These are phyloP conservation scores for Coemansia biformis DNA, from an alignment of 192 early-diverging fungal species.

Conservation along the genomic window DNA sequence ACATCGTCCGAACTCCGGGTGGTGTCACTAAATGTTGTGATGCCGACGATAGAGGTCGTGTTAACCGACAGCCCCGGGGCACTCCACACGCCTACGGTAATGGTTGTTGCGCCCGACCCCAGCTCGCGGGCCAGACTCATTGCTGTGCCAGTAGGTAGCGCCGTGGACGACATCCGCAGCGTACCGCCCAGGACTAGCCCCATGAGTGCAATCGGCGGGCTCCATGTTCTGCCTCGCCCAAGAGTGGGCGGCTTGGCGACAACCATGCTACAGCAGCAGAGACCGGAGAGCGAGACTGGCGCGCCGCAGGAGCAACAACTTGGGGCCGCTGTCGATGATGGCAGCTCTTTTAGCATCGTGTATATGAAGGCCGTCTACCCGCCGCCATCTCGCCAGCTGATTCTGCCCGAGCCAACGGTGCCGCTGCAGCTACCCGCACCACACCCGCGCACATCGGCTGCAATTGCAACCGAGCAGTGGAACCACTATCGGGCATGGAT, in stretches of 20 bases:
- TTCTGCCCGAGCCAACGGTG: no score
- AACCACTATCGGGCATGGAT: no score
- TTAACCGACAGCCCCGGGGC: slow-evolving; percentile 22
- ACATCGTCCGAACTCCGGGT: slow-evolving; percentile 33
- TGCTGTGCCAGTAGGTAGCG: not conserved
- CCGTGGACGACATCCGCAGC: not conserved
- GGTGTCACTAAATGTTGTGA: slow-evolving; percentile 30
- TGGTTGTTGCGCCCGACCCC: slow-evolving; percentile 14
- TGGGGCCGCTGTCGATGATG: slow-evolving; percentile 25
- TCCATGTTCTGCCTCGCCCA: no score
- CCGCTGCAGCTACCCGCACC: no score
- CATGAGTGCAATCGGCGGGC: not conserved
- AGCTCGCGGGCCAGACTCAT: not conserved
- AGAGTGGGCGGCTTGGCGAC: not conserved
- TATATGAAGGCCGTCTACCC: slow-evolving; percentile 3
- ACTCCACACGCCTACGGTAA: slow-evolving; percentile 12
- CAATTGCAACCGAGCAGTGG: no score
- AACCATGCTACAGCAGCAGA: not conserved
- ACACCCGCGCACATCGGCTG: no score
- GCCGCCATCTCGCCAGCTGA: not conserved
- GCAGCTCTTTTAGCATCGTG: slow-evolving; percentile 20
- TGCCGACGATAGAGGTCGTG: slow-evolving; percentile 35
- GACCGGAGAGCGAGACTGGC: not conserved
- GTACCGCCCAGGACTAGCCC: not conserved
- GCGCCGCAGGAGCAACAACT: slow-evolving; percentile 8